phyloP scores from a whole-genome alignment of 441 rosid genomes.

The Brassica hybrid region DNA sequence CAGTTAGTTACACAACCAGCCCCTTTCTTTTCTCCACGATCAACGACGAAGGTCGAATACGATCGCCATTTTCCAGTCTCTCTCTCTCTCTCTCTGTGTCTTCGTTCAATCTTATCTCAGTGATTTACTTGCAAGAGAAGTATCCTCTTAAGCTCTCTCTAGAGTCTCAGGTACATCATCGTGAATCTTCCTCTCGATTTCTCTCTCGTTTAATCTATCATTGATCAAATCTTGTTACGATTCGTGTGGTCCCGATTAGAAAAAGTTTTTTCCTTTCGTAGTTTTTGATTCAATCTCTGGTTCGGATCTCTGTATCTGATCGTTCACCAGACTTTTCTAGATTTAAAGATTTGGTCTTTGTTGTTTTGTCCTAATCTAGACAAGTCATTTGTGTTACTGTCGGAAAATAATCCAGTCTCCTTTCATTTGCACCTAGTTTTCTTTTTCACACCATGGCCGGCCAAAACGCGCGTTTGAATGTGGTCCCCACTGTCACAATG shows the following conservation, averaged over 20 bases:
- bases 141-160: neutral
- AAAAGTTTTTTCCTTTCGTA: neutral
- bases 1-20: conserved; percentile 12
- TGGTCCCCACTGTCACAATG: conserved; percentile 91
- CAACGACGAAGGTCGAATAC: conserved; percentile 39
- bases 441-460: conserved; percentile 65
- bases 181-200: conserved; percentile 23
- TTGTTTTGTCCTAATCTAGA: conserved; percentile 6
- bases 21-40: conserved; percentile 36
- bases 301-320: neutral
- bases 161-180: conserved; percentile 34
- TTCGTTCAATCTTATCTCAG: conserved; percentile 5
- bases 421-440: neutral
- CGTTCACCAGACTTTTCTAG: neutral
- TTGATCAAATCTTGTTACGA: conserved; percentile 30
- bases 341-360: conserved; percentile 1
- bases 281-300: conserved; percentile 24
- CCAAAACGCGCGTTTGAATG: conserved; percentile 79
- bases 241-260: neutral
- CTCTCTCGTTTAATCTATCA: conserved; percentile 20
- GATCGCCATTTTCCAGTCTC: conserved; percentile 13
- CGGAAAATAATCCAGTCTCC: neutral
- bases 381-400: neutral
- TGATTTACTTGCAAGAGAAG: conserved; percentile 23
- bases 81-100: neutral